phyloP scores from a whole-genome alignment of 495 filamentous ascomycete genomes.

The Penicillium bialowiezense region DNA sequence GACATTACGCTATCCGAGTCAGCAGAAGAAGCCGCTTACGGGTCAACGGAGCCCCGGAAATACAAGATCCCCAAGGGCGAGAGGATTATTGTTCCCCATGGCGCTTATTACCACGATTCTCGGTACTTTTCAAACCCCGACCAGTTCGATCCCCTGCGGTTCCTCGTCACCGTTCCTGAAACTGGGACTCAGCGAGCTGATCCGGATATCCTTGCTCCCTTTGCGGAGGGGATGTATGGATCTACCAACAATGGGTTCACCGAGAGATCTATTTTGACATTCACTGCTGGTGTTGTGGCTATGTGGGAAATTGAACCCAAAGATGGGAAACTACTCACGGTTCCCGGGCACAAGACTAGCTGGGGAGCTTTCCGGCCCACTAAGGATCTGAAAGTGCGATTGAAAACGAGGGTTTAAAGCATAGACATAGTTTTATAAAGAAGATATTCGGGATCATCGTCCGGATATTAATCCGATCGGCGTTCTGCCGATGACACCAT shows the following conservation, averaged over 20 bases:
- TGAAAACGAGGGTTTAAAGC: constrained; percentile 30
- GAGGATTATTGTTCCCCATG: constrained; percentile 47
- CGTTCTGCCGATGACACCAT: constrained; percentile 25
- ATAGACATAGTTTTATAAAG: not conserved
- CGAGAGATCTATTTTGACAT: constrained; percentile 48
- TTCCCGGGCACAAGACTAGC: constrained; percentile 32
- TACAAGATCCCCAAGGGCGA: constrained; percentile 50
- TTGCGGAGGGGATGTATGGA: constrained; percentile 43
- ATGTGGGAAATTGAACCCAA: constrained; percentile 52
- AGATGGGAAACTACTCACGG: constrained; percentile 20
- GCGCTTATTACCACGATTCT: constrained; percentile 48
- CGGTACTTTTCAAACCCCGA: constrained; percentile 46
- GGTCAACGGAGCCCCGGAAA: constrained; percentile 25
- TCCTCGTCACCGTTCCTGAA: constrained; percentile 41
- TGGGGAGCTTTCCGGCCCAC: constrained; percentile 37
- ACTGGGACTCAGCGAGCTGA: constrained; percentile 25
- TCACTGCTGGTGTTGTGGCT: constrained; percentile 45
- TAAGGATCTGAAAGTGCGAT: constrained; percentile 34
- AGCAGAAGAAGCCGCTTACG: constrained; percentile 31
- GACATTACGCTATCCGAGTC: constrained; percentile 46
- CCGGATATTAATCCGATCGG: constrained; percentile 26
- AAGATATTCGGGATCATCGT: not conserved
- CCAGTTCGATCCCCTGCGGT: constrained; percentile 52
- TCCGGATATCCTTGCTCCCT: constrained; percentile 34
- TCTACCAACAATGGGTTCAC: constrained; percentile 50